These are phyloP conservation scores for Allium cepa DNA, from an alignment of 106 monocot genomes.

Conservation along the genomic window DNA sequence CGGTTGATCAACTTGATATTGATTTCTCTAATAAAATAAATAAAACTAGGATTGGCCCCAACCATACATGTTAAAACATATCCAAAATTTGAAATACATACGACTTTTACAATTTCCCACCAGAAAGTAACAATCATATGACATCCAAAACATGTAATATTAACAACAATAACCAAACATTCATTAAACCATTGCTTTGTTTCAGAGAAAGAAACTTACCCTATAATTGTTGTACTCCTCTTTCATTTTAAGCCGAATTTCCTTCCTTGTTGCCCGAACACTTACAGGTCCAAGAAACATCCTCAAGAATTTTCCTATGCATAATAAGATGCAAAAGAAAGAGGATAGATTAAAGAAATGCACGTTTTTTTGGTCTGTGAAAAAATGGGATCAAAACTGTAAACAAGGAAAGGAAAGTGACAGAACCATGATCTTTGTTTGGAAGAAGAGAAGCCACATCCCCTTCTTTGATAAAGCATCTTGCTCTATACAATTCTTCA, in stretches of 20 bases:
- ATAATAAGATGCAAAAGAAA: not conserved
- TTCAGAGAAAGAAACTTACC: constrained; percentile 23
- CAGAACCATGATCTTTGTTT: constrained; percentile 62
- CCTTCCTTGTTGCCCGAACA: constrained; percentile 76
- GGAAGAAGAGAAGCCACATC: constrained; percentile 78
- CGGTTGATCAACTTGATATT: too few relatives aligned
- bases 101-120: too few relatives aligned
- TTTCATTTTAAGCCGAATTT: constrained; percentile 81
- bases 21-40: too few relatives aligned
- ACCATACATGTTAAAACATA: too few relatives aligned
- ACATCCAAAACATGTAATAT: too few relatives aligned
- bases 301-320: constrained; percentile 62
- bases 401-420: not conserved
- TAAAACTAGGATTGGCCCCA: too few relatives aligned
- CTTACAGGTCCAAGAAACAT: constrained; percentile 88
- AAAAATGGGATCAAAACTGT: not conserved
- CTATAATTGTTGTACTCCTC: constrained; percentile 94
- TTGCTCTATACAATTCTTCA: constrained; percentile 69
- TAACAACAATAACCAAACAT: too few relatives aligned
- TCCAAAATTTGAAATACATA: too few relatives aligned
- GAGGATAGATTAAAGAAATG: not conserved
- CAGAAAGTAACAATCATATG: too few relatives aligned
- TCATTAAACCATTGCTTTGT: not conserved
- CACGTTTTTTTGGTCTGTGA: too few relatives aligned
- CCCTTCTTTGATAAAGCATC: constrained; percentile 58